A percentile compares a stretch with the other conserved stretches of the same genome.
phyloP scores from a whole-genome alignment of 108 stramenopile species.

The Nitzschia sp. region DNA sequence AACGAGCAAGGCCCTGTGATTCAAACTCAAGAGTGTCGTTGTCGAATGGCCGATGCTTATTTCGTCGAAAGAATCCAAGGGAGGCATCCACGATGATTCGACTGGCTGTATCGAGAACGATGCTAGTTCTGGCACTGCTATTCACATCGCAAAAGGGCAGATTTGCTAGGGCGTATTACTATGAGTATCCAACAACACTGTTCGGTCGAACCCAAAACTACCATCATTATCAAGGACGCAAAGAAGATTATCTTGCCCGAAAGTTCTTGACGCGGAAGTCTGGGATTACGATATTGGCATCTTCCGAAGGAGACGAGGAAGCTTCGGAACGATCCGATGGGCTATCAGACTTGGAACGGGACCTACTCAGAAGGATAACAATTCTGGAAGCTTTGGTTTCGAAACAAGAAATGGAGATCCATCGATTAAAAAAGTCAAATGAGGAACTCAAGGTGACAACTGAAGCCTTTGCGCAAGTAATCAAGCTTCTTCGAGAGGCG shows the following conservation, averaged over 20 bases:
- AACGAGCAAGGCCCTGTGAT: too few relatives aligned
- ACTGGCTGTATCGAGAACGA: neutral
- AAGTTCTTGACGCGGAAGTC: neutral
- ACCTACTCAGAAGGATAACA: slow-evolving; percentile 40
- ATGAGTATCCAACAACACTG: neutral
- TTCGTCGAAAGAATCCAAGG: too few relatives aligned
- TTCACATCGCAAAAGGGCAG: neutral
- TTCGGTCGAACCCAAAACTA: neutral
- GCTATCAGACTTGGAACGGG: slow-evolving; percentile 11
- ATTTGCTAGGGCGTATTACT: neutral
- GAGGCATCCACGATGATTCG: neutral
- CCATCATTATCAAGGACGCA: neutral
- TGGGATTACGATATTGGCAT: neutral
- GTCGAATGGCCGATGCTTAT: too few relatives aligned
- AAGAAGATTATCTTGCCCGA: neutral
- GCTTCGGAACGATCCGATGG: neutral
- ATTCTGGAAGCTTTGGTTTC: slow-evolving; percentile 76
- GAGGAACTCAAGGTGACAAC: slow-evolving; percentile 51
- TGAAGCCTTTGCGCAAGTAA: slow-evolving; percentile 54
- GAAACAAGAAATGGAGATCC: slow-evolving; percentile 66
- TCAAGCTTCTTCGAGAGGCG: slow-evolving; percentile 67
- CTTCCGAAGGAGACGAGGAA: neutral
- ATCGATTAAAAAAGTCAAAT: slow-evolving; percentile 65
- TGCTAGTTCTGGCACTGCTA: neutral
- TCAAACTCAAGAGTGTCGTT: too few relatives aligned